These are phyloP conservation scores for Beauveria scarabaeidicola DNA, from an alignment of 2,329 filamentous ascomycete species.

Conservation along the genomic window DNA sequence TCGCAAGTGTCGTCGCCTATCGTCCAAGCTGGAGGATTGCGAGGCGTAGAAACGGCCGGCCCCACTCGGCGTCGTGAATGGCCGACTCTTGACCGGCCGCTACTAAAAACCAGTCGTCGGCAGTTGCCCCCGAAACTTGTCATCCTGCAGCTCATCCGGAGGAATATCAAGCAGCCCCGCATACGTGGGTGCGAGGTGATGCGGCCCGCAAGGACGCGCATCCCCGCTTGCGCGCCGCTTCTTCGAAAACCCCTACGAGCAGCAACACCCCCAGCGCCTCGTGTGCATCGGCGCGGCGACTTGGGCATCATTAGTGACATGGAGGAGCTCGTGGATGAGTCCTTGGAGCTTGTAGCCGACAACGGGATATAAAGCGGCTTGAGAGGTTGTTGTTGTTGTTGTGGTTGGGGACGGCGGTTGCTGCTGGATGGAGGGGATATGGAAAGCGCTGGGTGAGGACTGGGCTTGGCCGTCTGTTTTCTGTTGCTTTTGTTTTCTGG, in stretches of 20 bases:
- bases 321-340: slow-evolving; percentile 11
- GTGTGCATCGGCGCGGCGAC: slow-evolving; percentile 7
- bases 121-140: not conserved
- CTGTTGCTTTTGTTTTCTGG: no score
- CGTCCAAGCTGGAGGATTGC: not conserved
- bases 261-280: not conserved
- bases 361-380: no score
- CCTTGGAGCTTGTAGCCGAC: slow-evolving; percentile 14
- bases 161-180: slow-evolving; percentile 12
- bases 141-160: slow-evolving; percentile 8
- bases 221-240: slow-evolving; percentile 14
- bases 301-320: slow-evolving; percentile 10
- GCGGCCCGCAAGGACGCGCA: slow-evolving; percentile 14
- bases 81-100: no score
- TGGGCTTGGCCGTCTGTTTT: not conserved
- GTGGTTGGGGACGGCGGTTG: no score
- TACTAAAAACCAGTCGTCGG: not conserved
- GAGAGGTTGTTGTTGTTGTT: not conserved
- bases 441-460: no score
- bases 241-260: slow-evolving; percentile 10
- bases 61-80: not conserved
- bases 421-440: no score
- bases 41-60: not conserved
- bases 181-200: slow-evolving; percentile 13
- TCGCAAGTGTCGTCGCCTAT: no score